Base-by-base conservation (phyloP, 805 yeast species). In the Metschnikowia matae region DNA sequence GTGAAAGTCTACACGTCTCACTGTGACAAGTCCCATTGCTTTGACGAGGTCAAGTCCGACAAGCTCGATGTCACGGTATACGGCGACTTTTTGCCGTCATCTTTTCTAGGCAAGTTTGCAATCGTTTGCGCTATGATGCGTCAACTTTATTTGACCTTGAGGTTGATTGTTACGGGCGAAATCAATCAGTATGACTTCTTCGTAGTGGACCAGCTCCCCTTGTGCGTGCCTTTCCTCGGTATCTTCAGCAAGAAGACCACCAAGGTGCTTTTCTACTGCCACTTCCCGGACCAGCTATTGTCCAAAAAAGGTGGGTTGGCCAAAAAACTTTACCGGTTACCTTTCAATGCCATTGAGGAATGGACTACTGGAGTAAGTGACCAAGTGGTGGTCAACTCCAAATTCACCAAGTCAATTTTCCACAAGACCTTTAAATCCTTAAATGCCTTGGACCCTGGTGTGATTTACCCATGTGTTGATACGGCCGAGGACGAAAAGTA, bases 281-380 rank as follows among this genome's bases (percentile, higher is more conserved):
- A 94, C 71, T 92, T 92, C 66, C 99, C 99, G 0, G 99, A 94
- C 66, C 85, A 86, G 62, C 73, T 85, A 44, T 70, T 92, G 40
- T 85, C 96, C 0, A 70, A 72, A 17, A 84, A 84, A 48, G 71
- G 77, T 2, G 71, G 84, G 2, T 26, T 75, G 0, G 26, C 85
- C 7, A 84, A 89, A 59, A 71, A 68, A 52, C 45, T 87, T 0
- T 94, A 94, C 67, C 74, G 99, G 54, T 47, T 78, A 3, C 94
- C 96, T 1, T 92, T 94, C 66, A 96, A 94, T 66, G 57, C 70
- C n/a, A 68, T 87, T 20, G 99, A 94, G 68, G 89, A 88, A 57
- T 75, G 86, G 69, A 79, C 96, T 1, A 89, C 95, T 31, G 75
- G 83, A 18, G 70, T 78, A 38, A 81, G 96, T 40, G 97, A 94